Evolutionary conservation across 345 rosid genomes (phyloP).

Genomic region (Salix arbutifolia): DNA sequence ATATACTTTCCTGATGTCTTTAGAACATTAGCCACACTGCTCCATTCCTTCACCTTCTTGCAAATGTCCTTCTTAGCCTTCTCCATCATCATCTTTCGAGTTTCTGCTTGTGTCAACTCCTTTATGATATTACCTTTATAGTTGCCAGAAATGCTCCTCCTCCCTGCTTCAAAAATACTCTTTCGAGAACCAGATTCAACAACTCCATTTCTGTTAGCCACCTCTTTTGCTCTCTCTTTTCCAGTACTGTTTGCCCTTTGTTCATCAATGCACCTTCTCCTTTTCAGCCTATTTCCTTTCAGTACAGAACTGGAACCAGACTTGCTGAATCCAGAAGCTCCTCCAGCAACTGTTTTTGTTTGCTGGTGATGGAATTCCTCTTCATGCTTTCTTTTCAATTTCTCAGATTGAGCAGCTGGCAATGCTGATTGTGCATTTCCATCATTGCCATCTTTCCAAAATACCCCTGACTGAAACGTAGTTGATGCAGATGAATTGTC

Average conservation of each 20-base stretch:
- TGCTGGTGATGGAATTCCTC: slow-evolving; percentile 15
- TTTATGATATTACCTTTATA: not conserved
- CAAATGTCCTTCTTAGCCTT: slow-evolving; percentile 37
- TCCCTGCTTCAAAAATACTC: slow-evolving; percentile 9
- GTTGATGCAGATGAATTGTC: not conserved
- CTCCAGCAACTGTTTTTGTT: slow-evolving; percentile 11
- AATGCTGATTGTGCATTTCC: slow-evolving; percentile 5
- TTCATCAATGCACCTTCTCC: slow-evolving; percentile 26
- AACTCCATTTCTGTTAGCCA: slow-evolving; percentile 9
- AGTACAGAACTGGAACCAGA: slow-evolving; percentile 9
- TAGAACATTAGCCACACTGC: not conserved
- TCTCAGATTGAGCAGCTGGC: slow-evolving; percentile 17
- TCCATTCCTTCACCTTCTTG: slow-evolving; percentile 28
- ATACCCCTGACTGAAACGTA: slow-evolving; percentile 9
- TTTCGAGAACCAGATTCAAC: slow-evolving; percentile 8
- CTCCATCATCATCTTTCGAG: slow-evolving; percentile 28
- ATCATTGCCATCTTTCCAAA: slow-evolving; percentile 15
- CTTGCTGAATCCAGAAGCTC: slow-evolving; percentile 7
- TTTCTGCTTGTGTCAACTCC: slow-evolving; percentile 25
- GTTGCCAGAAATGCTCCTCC: slow-evolving; percentile 12
- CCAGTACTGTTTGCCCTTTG: not conserved
- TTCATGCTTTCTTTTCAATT: slow-evolving; percentile 23
- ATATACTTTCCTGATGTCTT: slow-evolving; percentile 15
- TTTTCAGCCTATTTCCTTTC: slow-evolving; percentile 24
- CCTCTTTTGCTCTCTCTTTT: slow-evolving; percentile 1